Percentiles rank a stretch among this genome's conserved stretches.
These are phyloP conservation scores for Mycena polygramma DNA, from an alignment of 768 basidiomycete species.

Conservation along the genomic window DNA sequence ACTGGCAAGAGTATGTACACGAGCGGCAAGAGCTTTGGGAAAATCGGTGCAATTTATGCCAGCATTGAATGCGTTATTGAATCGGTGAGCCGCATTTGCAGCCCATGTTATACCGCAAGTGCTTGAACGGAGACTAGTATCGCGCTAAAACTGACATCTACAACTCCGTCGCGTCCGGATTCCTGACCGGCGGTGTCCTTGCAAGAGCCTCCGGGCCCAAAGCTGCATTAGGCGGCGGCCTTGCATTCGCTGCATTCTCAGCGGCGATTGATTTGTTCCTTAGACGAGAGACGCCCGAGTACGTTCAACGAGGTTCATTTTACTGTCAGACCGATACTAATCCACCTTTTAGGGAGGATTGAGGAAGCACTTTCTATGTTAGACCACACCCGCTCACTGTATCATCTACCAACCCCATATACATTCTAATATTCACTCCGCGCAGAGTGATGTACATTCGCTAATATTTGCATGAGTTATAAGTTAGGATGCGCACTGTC, in stretches of 20 bases:
- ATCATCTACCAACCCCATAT: slow-evolving; percentile 28
- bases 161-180: slow-evolving; percentile 90
- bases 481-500: too few relatives aligned
- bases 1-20: slow-evolving; percentile 95
- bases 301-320: slow-evolving; percentile 42
- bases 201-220: slow-evolving; percentile 90
- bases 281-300: slow-evolving; percentile 86
- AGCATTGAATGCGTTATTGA: slow-evolving; percentile 97
- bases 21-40: slow-evolving; percentile 92
- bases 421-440: slow-evolving; percentile 15
- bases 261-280: slow-evolving; percentile 90
- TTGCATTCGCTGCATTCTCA: slow-evolving; percentile 95
- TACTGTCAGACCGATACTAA: slow-evolving; percentile 37
- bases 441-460: background rate
- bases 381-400: slow-evolving; percentile 31
- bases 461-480: slow-evolving; percentile 8
- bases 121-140: slow-evolving; percentile 67
- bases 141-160: slow-evolving; percentile 96
- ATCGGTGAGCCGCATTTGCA: slow-evolving; percentile 84
- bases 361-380: slow-evolving; percentile 30
- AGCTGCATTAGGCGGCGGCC: slow-evolving; percentile 88
- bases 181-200: slow-evolving; percentile 89
- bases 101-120: slow-evolving; percentile 9
- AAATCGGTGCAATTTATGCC: slow-evolving; percentile 94
- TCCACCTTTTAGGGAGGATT: slow-evolving; percentile 54